These are phyloP conservation scores for Coemansia asiatica DNA, from an alignment of 192 early-diverging fungal genomes.

Conservation along the genomic window DNA sequence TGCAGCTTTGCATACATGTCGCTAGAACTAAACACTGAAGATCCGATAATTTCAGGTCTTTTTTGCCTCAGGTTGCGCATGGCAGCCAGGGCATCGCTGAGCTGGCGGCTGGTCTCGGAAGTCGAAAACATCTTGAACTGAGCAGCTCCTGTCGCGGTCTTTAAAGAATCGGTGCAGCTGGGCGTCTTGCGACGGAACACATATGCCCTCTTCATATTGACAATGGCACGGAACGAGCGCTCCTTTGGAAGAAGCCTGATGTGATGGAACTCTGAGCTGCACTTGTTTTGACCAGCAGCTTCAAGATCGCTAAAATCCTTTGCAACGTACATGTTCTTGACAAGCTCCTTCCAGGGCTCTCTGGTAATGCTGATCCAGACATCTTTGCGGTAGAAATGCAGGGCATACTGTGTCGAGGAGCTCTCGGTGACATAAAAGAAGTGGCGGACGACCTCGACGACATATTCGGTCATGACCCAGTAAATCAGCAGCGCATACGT, in stretches of 20 bases:
- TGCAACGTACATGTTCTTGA: constrained; percentile 27
- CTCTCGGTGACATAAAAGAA: constrained; percentile 83
- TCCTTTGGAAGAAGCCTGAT: constrained; percentile 83
- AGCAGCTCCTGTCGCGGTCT: neutral
- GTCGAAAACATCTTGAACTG: neutral
- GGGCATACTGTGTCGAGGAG: constrained; percentile 58
- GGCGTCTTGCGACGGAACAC: constrained; percentile 6
- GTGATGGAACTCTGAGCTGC: constrained; percentile 54
- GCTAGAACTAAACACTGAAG: constrained; percentile 45
- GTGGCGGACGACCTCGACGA: constrained; percentile 62
- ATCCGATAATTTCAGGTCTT: constrained; percentile 34
- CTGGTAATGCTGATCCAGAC: constrained; percentile 64
- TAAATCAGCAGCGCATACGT: constrained; percentile 62
- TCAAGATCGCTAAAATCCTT: constrained; percentile 2
- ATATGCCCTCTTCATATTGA: constrained; percentile 59
- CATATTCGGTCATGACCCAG: constrained; percentile 65
- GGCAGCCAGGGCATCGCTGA: constrained; percentile 33
- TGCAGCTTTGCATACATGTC: constrained; percentile 55
- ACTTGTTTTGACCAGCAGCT: neutral
- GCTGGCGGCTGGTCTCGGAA: constrained; percentile 10
- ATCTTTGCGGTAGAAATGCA: constrained; percentile 79
- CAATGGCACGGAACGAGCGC: constrained; percentile 73
- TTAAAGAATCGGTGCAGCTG: neutral
- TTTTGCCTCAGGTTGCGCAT: constrained; percentile 17
- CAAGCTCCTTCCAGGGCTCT: constrained; percentile 51